These are phyloP conservation scores for Acanthamoeba triangularis DNA, from an alignment of 208 protist species.

Conservation along the genomic window DNA sequence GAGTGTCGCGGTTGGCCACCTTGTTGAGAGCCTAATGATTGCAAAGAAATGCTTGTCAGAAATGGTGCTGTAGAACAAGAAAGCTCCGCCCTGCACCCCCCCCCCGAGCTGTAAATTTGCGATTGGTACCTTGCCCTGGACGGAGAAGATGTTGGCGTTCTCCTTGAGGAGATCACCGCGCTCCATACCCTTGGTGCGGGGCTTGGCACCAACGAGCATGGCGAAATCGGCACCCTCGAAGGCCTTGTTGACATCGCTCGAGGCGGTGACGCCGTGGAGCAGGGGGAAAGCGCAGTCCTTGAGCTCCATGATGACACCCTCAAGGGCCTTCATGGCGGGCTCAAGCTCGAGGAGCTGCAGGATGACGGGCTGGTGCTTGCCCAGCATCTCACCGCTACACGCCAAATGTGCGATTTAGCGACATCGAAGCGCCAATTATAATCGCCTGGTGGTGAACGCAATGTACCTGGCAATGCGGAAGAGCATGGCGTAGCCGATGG, in stretches of 20 bases:
- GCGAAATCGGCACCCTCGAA: slow-evolving; percentile 94
- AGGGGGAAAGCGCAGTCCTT: slow-evolving; percentile 96
- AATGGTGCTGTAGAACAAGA: background rate
- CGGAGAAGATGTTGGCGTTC: slow-evolving; percentile 97
- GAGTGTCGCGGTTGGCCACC: slow-evolving; percentile 90
- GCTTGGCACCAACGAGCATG: slow-evolving; percentile 94
- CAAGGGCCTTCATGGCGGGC: slow-evolving; percentile 91
- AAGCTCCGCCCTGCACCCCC: too few species aligned
- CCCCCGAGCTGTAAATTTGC: background rate
- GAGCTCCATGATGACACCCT: slow-evolving; percentile 96
- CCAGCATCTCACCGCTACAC: slow-evolving; percentile 94
- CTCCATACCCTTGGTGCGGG: slow-evolving; percentile 88
- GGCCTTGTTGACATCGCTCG: slow-evolving; percentile 91
- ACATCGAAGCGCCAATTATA: background rate
- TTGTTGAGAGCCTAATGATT: slow-evolving; percentile 90
- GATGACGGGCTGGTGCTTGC: slow-evolving; percentile 93
- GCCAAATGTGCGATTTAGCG: background rate
- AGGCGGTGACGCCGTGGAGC: slow-evolving; percentile 87
- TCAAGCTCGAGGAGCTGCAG: slow-evolving; percentile 95
- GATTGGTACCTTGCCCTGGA: slow-evolving; percentile 92
- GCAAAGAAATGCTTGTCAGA: background rate
- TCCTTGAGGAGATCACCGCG: slow-evolving; percentile 83
- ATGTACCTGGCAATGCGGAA: slow-evolving; percentile 93
- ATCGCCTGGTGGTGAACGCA: too few species aligned
- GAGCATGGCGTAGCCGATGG: slow-evolving; percentile 97